Evolutionary conservation across 371 early-diverging fungal genomes (phyloP).

Genomic region (Haplosporangium sp.): DNA sequence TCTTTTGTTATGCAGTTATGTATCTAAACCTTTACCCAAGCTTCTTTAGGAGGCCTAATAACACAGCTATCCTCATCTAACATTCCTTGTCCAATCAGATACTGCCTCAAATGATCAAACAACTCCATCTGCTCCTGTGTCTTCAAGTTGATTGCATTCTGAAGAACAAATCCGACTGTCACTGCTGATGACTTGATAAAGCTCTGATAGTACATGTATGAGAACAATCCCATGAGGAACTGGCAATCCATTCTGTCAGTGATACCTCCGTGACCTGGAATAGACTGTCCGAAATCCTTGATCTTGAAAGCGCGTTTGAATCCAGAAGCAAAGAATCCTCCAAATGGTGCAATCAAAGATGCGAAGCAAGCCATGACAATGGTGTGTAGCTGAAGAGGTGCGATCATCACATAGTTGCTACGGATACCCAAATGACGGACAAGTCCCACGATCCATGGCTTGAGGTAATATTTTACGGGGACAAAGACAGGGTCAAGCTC

Average conservation of each 20-base stretch:
- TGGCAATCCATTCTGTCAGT: slow-evolving; percentile 99
- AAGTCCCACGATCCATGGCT: slow-evolving; percentile 59
- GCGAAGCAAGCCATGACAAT: slow-evolving; percentile 94
- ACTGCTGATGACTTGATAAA: slow-evolving; percentile 80
- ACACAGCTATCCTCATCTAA: slow-evolving; percentile 56
- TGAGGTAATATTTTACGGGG: slow-evolving; percentile 63
- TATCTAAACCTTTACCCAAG: slow-evolving; percentile 31
- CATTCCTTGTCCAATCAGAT: slow-evolving; percentile 69
- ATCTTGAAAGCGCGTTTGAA: slow-evolving; percentile 98
- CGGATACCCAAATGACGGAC: slow-evolving; percentile 56
- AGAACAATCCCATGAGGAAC: slow-evolving; percentile 97
- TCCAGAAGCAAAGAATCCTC: slow-evolving; percentile 99
- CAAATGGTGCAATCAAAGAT: slow-evolving; percentile 98
- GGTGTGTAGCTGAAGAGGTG: slow-evolving; percentile 93
- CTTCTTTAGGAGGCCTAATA: slow-evolving; percentile 49
- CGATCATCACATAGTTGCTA: slow-evolving; percentile 62
- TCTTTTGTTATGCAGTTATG: neutral
- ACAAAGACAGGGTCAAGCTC: slow-evolving; percentile 79
- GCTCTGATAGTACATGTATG: slow-evolving; percentile 91
- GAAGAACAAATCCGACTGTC: slow-evolving; percentile 69
- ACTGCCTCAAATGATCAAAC: slow-evolving; percentile 66
- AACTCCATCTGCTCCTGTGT: slow-evolving; percentile 69
- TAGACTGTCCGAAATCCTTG: slow-evolving; percentile 98
- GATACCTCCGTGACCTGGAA: slow-evolving; percentile 99
- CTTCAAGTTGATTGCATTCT: slow-evolving; percentile 63